Percentiles rank a stretch among this genome's conserved stretches.
Conservation (phyloP, 768 basidiomycete genomes). For the Suillus placidus region DNA sequence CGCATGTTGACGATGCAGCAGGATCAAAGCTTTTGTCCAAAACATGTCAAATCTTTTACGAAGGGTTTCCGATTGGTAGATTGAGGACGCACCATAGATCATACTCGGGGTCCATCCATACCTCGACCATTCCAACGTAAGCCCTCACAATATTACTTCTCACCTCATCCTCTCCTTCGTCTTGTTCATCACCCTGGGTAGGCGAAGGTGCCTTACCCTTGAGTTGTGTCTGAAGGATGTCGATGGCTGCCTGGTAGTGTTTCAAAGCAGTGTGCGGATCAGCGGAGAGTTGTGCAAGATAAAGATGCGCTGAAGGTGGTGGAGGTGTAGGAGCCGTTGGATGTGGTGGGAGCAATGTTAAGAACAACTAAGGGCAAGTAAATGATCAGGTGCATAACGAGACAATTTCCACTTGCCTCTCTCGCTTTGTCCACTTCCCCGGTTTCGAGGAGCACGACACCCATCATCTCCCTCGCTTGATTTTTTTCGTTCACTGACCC, state of each 20-base stretch:
- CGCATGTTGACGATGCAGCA: constrained; percentile 80
- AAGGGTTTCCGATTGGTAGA: neutral
- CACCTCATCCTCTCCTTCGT: constrained; percentile 57
- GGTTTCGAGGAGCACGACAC: constrained; percentile 75
- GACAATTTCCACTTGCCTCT: constrained; percentile 49
- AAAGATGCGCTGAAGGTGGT: constrained; percentile 79
- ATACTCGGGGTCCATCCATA: constrained; percentile 92
- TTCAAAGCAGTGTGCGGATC: constrained; percentile 73
- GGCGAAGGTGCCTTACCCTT: constrained; percentile 70
- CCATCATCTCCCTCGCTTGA: constrained; percentile 79
- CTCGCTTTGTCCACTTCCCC: constrained; percentile 76
- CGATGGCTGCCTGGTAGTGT: constrained; percentile 81
- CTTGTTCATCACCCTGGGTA: constrained; percentile 34
- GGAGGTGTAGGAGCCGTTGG: constrained; percentile 60
- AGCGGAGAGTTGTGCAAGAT: constrained; percentile 82
- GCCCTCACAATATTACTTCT: constrained; percentile 75
- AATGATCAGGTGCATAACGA: neutral
- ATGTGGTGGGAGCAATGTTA: constrained; percentile 59
- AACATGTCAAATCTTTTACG: neutral
- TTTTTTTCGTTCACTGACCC: constrained; percentile 47
- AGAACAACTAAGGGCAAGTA: constrained; percentile 54
- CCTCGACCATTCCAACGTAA: constrained; percentile 87
- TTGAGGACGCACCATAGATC: constrained; percentile 73
- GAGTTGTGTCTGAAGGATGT: constrained; percentile 64
- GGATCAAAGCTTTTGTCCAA: constrained; percentile 67